Conservation (phyloP, 1,139 yeast genomes). For the Hyphopichia fennica region DNA sequence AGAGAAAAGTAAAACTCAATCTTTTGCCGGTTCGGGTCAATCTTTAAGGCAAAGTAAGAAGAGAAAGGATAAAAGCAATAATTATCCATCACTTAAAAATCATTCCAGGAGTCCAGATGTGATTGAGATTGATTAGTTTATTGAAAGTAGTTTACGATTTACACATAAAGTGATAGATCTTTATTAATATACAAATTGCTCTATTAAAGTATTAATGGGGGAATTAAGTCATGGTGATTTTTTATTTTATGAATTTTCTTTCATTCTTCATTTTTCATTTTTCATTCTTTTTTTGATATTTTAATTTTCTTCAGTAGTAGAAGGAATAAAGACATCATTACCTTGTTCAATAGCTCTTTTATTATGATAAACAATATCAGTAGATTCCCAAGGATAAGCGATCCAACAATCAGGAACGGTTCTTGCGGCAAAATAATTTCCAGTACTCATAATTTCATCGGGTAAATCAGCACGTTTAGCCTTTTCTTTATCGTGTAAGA, state of each 20-base stretch:
- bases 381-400: slow-evolving; percentile 97
- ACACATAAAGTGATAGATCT: neutral
- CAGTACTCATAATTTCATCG: slow-evolving; percentile 57
- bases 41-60: slow-evolving; percentile 73
- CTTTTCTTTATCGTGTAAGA: slow-evolving; percentile 89
- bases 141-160: neutral
- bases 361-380: slow-evolving; percentile 87
- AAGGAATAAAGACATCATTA: slow-evolving; percentile 49
- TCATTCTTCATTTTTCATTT: no score
- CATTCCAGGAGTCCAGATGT: slow-evolving; percentile 68
- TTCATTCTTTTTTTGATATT: no score
- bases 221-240: neutral
- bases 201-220: neutral
- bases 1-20: slow-evolving; percentile 16
- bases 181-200: neutral
- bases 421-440: slow-evolving; percentile 87
- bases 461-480: slow-evolving; percentile 82
- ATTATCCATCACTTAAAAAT: slow-evolving; percentile 44
- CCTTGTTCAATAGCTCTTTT: slow-evolving; percentile 77
- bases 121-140: slow-evolving; percentile 67
- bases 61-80: slow-evolving; percentile 58
- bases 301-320: slow-evolving; percentile 13
- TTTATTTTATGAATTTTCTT: no score
- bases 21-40: slow-evolving; percentile 66
- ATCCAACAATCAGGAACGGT: slow-evolving; percentile 93